These are phyloP conservation scores for sweet orange (Citrus sinensis) DNA, from an alignment of 345 rosid genomes.

Conservation along the genomic window DNA sequence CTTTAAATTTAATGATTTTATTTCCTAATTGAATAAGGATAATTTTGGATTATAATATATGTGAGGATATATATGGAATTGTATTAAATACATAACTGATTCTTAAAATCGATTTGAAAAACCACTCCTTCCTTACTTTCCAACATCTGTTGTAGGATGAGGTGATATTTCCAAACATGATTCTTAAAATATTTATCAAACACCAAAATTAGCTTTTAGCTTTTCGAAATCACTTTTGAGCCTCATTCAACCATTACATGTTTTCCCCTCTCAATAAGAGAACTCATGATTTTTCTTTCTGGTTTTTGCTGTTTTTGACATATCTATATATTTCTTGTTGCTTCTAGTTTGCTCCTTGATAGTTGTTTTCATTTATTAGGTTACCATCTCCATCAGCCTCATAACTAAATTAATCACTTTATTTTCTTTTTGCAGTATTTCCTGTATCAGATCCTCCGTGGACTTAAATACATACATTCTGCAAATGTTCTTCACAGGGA, in stretches of 20 bases:
- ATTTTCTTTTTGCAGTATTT: slow-evolving; percentile 64
- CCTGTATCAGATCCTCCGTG: slow-evolving; percentile 93
- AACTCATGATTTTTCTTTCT: background rate
- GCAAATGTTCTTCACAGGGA: slow-evolving; percentile 96
- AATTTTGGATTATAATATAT: too few relatives aligned
- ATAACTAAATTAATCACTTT: slow-evolving; percentile 4
- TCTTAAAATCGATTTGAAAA: too few relatives aligned
- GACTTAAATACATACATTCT: slow-evolving; percentile 87
- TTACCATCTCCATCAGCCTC: background rate
- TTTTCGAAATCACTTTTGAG: too few relatives aligned
- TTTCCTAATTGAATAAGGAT: too few relatives aligned
- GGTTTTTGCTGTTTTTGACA: slow-evolving; percentile 2
- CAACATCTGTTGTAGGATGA: too few relatives aligned
- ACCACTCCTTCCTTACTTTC: too few relatives aligned
- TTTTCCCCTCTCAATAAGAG: background rate
- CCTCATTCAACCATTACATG: background rate
- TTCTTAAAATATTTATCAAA: too few relatives aligned
- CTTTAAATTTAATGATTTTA: too few relatives aligned
- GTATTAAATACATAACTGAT: too few relatives aligned
- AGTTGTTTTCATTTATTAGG: background rate
- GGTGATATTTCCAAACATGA: too few relatives aligned
- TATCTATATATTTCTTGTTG: background rate
- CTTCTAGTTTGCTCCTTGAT: background rate
- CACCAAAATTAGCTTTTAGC: too few relatives aligned
- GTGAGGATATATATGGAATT: too few relatives aligned